A percentile compares a stretch with the other conserved stretches of the same genome.
Conservation (phyloP, 2,329 filamentous ascomycete genomes). For the Xylaria sp. region DNA sequence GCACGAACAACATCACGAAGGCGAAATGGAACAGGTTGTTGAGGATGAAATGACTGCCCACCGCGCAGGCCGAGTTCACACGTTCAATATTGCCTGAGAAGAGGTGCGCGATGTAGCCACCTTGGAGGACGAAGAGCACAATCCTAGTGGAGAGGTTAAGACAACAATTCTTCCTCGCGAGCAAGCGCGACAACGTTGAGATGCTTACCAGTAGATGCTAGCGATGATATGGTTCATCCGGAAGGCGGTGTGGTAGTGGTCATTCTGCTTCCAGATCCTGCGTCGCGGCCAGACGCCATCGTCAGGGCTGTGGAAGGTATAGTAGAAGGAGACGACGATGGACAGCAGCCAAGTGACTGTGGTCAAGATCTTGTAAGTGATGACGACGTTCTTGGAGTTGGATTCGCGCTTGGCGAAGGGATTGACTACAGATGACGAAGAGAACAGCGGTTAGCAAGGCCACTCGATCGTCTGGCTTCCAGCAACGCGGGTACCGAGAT, state of each 20-base stretch:
- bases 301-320: slow-evolving; percentile 72
- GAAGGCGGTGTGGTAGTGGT: slow-evolving; percentile 75
- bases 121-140: slow-evolving; percentile 78
- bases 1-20: slow-evolving; percentile 86
- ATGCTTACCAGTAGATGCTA: slow-evolving; percentile 82
- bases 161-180: background rate
- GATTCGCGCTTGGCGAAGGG: slow-evolving; percentile 79
- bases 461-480: background rate
- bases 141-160: slow-evolving; percentile 61
- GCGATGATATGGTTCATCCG: slow-evolving; percentile 73
- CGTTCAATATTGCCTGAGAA: slow-evolving; percentile 74
- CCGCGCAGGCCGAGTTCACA: slow-evolving; percentile 76
- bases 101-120: slow-evolving; percentile 79
- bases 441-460: slow-evolving; percentile 23
- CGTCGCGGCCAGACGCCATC: slow-evolving; percentile 69
- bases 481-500: background rate
- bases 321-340: slow-evolving; percentile 78
- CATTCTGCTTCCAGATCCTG: slow-evolving; percentile 81
- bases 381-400: slow-evolving; percentile 69
- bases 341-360: slow-evolving; percentile 79
- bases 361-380: slow-evolving; percentile 80
- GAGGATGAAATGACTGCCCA: slow-evolving; percentile 85
- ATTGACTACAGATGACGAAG: slow-evolving; percentile 65
- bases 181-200: slow-evolving; percentile 22
- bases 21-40: slow-evolving; percentile 86